Evolutionary conservation across 305 asterid species (phyloP), one percentile per base, ranked within the genome.

Genomic region (Withania somnifera): DNA sequence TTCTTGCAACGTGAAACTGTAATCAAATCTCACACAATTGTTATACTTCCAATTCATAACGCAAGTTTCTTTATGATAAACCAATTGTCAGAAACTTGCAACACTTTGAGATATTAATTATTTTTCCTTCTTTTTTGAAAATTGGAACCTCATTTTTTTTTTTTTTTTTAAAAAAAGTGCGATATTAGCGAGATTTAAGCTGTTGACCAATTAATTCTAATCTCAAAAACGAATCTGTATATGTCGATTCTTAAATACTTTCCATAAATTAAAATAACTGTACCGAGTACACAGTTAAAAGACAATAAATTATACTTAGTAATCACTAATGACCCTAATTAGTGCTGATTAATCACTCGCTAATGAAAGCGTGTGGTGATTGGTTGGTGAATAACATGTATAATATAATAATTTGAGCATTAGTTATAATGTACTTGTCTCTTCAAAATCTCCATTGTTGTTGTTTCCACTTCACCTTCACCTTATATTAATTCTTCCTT

Each of bases 381-480:
- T n/a, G n/a, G n/a, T n/a, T n/a, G 53, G 36, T 36, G 7, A n/a
- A 1, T 64, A 4, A 19, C 50, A 30, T 6, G n/a, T n/a, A n/a
- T n/a, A n/a, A n/a, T n/a, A 4, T 22, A 32, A n/a, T 13, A 7
- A 11, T 40, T 38, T 47, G 52, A 50, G 28, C 30, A 82, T n/a
- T 90, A 66, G 92, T 88, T 89, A 87, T 80, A 86, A 82, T 38
- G 91, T 85, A 77, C 78, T 42, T 77, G 77, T 81, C 88, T 71
- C 67, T 75, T 17, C 77, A 7, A 64, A 40, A 9, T 83, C 67
- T 67, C 89, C 32, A 63, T 54, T 82, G 24, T 24, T 50, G 32
- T 24, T 50, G 38, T 66, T 84, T 82, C 85, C 79, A 58, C 84
- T 73, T 68, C 82, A 83, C 87, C 88, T 83, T 47, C 40, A 71